A percentile compares a stretch with the other conserved stretches of the same genome.
Conservation (phyloP, 73 alveolate genomes). For the Blepharisma stoltei region DNA sequence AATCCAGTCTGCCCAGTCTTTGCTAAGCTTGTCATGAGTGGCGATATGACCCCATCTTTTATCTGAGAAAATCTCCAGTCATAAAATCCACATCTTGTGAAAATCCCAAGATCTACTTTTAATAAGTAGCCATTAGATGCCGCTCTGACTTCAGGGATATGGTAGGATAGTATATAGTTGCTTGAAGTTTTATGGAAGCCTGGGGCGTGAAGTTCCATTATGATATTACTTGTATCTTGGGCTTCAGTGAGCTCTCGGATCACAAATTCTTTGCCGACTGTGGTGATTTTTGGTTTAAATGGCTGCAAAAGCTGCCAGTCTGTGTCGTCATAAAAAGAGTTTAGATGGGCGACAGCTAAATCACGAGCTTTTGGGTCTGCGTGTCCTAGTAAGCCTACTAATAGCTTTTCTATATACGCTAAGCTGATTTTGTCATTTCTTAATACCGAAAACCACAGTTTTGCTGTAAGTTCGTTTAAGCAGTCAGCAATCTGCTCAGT, state of each 20-base stretch:
- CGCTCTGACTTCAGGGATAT: slow-evolving; percentile 39
- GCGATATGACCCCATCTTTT: slow-evolving; percentile 13
- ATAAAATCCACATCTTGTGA: slow-evolving; percentile 96
- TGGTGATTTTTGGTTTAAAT: slow-evolving; percentile 72
- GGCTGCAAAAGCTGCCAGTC: slow-evolving; percentile 95
- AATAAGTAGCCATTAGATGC: not conserved
- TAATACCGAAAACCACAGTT: slow-evolving; percentile 32
- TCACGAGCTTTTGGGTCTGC: slow-evolving; percentile 60
- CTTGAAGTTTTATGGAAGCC: not conserved
- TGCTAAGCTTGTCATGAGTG: not conserved
- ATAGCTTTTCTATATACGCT: slow-evolving; percentile 70
- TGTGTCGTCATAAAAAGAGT: slow-evolving; percentile 93
- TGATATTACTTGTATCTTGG: slow-evolving; percentile 29
- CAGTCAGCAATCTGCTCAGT: not conserved
- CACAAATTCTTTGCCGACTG: slow-evolving; percentile 55
- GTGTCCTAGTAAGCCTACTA: slow-evolving; percentile 83
- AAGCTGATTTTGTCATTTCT: slow-evolving; percentile 59
- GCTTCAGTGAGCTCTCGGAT: slow-evolving; percentile 23
- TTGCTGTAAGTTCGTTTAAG: not conserved
- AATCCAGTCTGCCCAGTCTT: not conserved
- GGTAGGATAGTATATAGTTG: slow-evolving; percentile 40
- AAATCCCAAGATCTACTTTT: slow-evolving; percentile 53
- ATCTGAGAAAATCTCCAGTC: slow-evolving; percentile 87
- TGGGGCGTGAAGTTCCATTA: slow-evolving; percentile 33
- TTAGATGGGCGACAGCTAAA: slow-evolving; percentile 82